Percentiles rank a stretch among this genome's conserved stretches.
phyloP scores from a whole-genome alignment of 306 rosid genomes.

The Trifolium repens region DNA sequence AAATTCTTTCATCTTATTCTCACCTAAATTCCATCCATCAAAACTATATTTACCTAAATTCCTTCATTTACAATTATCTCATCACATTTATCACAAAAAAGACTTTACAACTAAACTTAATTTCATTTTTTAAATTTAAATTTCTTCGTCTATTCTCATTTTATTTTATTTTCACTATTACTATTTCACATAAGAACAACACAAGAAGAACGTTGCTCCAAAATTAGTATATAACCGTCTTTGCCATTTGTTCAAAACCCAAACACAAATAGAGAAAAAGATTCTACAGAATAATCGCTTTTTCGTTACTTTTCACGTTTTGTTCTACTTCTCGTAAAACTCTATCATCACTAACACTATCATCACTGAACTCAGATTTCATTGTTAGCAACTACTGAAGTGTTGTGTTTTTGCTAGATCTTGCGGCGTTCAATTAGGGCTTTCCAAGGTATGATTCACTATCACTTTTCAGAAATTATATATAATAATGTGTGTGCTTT shows the following conservation, averaged over 20 bases:
- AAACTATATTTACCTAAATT: slow-evolving; percentile 26
- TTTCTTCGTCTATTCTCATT: neutral
- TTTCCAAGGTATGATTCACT: slow-evolving; percentile 43
- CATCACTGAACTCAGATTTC: slow-evolving; percentile 37
- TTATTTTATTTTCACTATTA: neutral
- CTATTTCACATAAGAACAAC: neutral
- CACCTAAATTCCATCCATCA: no score
- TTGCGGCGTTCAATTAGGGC: slow-evolving; percentile 45
- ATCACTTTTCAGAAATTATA: slow-evolving; percentile 2
- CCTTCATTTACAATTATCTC: slow-evolving; percentile 7
- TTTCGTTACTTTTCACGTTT: slow-evolving; percentile 13
- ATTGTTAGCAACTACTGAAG: slow-evolving; percentile 19
- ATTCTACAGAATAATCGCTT: slow-evolving; percentile 12
- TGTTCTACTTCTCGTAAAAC: slow-evolving; percentile 13
- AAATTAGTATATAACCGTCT: slow-evolving; percentile 10
- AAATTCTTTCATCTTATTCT: neutral
- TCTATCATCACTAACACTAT: slow-evolving; percentile 35
- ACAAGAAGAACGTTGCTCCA: slow-evolving; percentile 23
- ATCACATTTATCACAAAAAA: neutral
- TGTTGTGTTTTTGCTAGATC: slow-evolving; percentile 54
- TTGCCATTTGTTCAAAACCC: slow-evolving; percentile 11
- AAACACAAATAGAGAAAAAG: neutral
- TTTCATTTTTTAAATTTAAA: slow-evolving; percentile 25
- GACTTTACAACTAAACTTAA: neutral
- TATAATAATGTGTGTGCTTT: no score